A percentile compares a stretch with the other conserved stretches of the same genome.
Evolutionary conservation across 768 basidiomycete genomes (phyloP).

Genomic region (Phanerochaete sordida): DNA sequence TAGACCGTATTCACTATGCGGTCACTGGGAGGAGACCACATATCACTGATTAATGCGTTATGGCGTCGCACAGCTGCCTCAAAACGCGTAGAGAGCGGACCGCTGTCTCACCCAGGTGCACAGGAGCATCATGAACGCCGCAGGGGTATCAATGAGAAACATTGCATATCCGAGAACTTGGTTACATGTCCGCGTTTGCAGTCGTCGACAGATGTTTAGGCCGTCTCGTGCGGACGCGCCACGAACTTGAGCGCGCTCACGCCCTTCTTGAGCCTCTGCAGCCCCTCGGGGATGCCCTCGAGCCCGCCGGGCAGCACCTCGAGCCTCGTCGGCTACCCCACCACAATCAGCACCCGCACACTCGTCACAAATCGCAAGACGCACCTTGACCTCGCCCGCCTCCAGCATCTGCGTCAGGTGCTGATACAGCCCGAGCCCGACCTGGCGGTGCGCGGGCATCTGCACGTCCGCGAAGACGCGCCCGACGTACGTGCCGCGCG

Average conservation of each 20-base stretch:
- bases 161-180: too few relatives aligned
- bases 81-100: too few relatives aligned
- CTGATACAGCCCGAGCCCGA: slow-evolving; percentile 18
- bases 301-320: slow-evolving; percentile 21
- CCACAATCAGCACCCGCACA: background rate
- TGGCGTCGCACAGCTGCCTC: too few relatives aligned
- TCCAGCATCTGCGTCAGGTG: slow-evolving; percentile 12
- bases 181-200: background rate
- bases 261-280: slow-evolving; percentile 15
- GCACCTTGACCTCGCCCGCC: slow-evolving; percentile 19
- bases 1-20: too few relatives aligned
- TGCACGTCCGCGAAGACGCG: slow-evolving; percentile 31
- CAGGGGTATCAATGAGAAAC: too few relatives aligned
- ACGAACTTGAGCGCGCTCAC: slow-evolving; percentile 19
- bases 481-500: slow-evolving; percentile 42
- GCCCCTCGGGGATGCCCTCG: slow-evolving; percentile 15
- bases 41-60: too few relatives aligned
- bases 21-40: too few relatives aligned
- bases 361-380: background rate
- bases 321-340: slow-evolving; percentile 18
- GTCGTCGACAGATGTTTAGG: background rate
- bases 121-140: too few relatives aligned
- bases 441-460: slow-evolving; percentile 1
- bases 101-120: too few relatives aligned
- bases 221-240: slow-evolving; percentile 14